Percentiles rank a stretch among this genome's conserved stretches.
These are phyloP conservation scores for Xanthoparmelia taractica DNA, from an alignment of 495 filamentous ascomycete species.

Conservation along the genomic window DNA sequence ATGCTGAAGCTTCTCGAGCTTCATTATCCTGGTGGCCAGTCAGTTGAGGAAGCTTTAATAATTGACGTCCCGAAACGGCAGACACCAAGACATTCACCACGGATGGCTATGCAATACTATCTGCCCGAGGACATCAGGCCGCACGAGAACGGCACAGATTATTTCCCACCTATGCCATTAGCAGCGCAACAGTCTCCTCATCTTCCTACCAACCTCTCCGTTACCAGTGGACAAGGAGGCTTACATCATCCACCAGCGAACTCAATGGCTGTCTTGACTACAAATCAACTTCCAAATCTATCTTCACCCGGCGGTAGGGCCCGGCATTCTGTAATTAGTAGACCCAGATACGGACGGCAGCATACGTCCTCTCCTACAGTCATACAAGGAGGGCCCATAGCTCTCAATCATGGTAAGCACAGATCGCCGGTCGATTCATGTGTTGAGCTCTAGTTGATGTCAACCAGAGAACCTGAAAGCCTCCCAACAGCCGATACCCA, in stretches of 20 bases:
- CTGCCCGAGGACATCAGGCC: conserved; percentile 55
- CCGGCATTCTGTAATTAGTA: conserved; percentile 34
- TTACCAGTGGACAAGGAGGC: conserved; percentile 20
- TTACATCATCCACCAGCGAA: conserved; percentile 28
- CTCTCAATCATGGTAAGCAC: conserved; percentile 28
- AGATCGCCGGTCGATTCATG: neutral
- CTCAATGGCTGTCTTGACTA: conserved; percentile 72
- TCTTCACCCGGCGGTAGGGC: conserved; percentile 70
- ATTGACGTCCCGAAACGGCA: conserved; percentile 79
- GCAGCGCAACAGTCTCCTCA: conserved; percentile 36
- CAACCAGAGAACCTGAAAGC: conserved; percentile 22
- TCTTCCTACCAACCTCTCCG: conserved; percentile 32
- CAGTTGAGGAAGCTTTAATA: conserved; percentile 80
- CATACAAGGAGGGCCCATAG: conserved; percentile 35
- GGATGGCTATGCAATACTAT: conserved; percentile 49
- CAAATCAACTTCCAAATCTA: conserved; percentile 69
- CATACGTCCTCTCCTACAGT: conserved; percentile 77
- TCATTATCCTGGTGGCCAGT: conserved; percentile 84
- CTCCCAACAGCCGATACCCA: conserved; percentile 39
- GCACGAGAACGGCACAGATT: conserved; percentile 68
- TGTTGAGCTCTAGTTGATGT: conserved; percentile 6
- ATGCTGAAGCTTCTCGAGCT: conserved; percentile 69
- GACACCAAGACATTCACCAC: conserved; percentile 78
- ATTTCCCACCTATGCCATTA: conserved; percentile 80
- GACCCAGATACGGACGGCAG: conserved; percentile 58